Evolutionary conservation across 495 filamentous ascomycete genomes (phyloP).

Genomic region (Aspergillus incahuasiensis): DNA sequence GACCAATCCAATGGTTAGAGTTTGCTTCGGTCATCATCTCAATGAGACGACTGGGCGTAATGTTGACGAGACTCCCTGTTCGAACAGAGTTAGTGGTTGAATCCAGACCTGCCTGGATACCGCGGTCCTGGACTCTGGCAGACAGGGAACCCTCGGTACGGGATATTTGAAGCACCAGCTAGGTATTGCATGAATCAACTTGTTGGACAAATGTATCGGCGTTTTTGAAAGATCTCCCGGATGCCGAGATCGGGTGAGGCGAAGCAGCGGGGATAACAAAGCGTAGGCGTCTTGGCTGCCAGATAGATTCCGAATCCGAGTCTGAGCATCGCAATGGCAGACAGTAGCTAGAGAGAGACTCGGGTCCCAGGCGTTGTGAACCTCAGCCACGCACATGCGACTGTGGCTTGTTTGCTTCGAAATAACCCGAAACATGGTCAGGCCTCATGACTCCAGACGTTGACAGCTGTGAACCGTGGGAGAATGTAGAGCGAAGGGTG

Average conservation of each 20-base stretch:
- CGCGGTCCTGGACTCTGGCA: background rate
- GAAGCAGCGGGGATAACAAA: background rate
- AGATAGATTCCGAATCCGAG: background rate
- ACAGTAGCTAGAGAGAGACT: background rate
- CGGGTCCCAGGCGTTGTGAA: background rate
- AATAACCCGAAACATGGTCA: background rate
- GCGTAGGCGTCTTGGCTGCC: constrained; percentile 1
- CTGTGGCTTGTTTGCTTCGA: background rate
- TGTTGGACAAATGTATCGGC: background rate
- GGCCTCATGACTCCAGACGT: background rate
- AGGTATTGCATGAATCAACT: background rate
- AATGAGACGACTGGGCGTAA: background rate
- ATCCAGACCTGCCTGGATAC: background rate
- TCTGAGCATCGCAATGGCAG: background rate
- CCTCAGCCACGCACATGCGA: constrained; percentile 3
- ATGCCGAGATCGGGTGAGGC: background rate
- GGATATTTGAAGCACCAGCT: background rate
- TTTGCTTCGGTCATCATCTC: background rate
- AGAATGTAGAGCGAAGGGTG: background rate
- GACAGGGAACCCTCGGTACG: background rate
- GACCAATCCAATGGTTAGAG: background rate
- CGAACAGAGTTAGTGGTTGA: background rate
- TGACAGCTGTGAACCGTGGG: background rate
- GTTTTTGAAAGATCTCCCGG: background rate
- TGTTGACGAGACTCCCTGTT: background rate